These are phyloP conservation scores for Immersiporthe knoxdaviesiana DNA, from an alignment of 2,329 filamentous ascomycete species.

Conservation along the genomic window DNA sequence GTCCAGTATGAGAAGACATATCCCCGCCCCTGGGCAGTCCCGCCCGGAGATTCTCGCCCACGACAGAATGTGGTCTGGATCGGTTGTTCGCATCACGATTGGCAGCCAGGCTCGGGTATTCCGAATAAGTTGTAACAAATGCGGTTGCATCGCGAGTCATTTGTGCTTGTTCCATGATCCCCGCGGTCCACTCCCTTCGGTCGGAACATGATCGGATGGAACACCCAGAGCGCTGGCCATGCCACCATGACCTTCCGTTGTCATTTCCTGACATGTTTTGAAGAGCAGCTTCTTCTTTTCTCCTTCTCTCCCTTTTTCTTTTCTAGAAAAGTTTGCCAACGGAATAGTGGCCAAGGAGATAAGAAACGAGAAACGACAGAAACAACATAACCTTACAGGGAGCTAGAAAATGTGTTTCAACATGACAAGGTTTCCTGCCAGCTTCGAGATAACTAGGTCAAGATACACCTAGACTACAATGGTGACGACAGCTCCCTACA, in stretches of 20 bases:
- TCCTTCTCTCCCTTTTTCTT: too few species aligned
- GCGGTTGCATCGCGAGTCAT: slow-evolving; percentile 5
- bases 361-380: too few species aligned
- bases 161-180: not conserved
- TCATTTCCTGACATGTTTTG: not conserved
- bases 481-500: not conserved
- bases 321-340: too few species aligned
- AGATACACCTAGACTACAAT: not conserved
- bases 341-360: too few species aligned
- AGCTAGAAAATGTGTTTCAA: not conserved
- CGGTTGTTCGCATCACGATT: not conserved
- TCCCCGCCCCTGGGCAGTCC: not conserved
- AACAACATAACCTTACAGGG: too few species aligned
- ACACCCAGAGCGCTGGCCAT: not conserved
- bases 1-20: not conserved
- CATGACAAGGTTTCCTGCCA: not conserved
- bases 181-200: slow-evolving; percentile 3
- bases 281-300: too few species aligned
- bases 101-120: not conserved
- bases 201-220: not conserved
- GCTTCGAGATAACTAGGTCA: too few species aligned
- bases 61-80: not conserved
- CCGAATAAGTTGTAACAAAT: not conserved
- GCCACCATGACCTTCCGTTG: not conserved
- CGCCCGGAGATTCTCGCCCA: not conserved